Base-by-base conservation (phyloP, 2,329 filamentous ascomycete genomes). In the Bipolaris zeicola region DNA sequence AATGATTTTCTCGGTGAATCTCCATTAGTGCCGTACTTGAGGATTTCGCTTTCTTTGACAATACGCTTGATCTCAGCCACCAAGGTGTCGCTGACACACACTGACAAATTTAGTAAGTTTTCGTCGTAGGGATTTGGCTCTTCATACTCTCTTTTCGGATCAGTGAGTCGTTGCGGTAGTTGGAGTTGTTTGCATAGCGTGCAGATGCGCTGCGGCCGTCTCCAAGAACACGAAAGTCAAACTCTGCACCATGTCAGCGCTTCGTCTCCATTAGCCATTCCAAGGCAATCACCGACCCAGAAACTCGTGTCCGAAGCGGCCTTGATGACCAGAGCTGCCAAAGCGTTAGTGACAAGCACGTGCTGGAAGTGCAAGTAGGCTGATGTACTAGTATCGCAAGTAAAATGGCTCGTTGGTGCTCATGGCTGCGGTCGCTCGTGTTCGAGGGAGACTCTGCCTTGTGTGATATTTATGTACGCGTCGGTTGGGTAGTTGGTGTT, bases 121-220 rank as follows among this genome's bases (percentile, higher is more conserved):
- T 36, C 36, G 10, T 37, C n/a, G 1, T 11, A 14, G 5, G 5
- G 6, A 33, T 39, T 24, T 57, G 6, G 16, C 41, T 6, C 31
- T 16, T 78, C 92, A 68, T 82, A 97, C 95, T 99, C 82, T 99
- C 95, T 93, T 99, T 99, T 64, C 95, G 90, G 74, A 99, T 99
- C 67, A 99, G 82, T 62, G 93, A 97, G 76, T 99, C 95, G 79
- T 99, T 99, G 72, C 95, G 89, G 80, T 99, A 99, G 80, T 99
- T 99, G 55, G 94, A 98, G 79, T 99, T 99, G 83, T 99, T 99
- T 63, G 95, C 95, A 80, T 99, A 99, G 78, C 95, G 89, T 31
- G 94, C 92, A 50, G 95, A 91, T 6, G 95, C 95, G 74, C 93
- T 97, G 60, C 91, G 87, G 49, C 95, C 95, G 76, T 99, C 95